A percentile compares a stretch with the other conserved stretches of the same genome.
Evolutionary conservation across 495 filamentous ascomycete species (phyloP).

Genomic region (Annulohypoxylon bovei): DNA sequence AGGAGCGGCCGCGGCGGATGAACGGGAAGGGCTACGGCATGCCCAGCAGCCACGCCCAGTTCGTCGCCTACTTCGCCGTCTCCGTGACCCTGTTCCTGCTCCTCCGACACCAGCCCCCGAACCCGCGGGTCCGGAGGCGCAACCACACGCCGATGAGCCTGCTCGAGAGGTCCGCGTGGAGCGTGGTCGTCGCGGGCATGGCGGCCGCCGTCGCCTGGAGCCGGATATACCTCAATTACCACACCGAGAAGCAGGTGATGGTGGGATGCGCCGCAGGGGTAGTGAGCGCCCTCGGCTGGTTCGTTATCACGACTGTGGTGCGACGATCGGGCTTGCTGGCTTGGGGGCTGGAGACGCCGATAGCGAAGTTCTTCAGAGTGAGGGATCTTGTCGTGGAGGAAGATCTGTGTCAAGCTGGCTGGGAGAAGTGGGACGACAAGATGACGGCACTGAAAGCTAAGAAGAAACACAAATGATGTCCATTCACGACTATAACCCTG

Average conservation of each 20-base stretch:
- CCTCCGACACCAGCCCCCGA: conserved; percentile 72
- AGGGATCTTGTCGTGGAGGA: conserved; percentile 90
- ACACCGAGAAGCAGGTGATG: conserved; percentile 86
- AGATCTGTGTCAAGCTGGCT: conserved; percentile 90
- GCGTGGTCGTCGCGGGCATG: conserved; percentile 63
- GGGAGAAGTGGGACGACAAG: conserved; percentile 86
- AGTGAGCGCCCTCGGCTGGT: conserved; percentile 81
- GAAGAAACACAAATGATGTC: conserved; percentile 27
- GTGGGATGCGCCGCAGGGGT: conserved; percentile 79
- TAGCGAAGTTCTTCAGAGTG: conserved; percentile 72
- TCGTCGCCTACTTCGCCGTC: conserved; percentile 87
- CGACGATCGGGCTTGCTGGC: conserved; percentile 69
- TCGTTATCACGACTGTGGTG: conserved; percentile 69
- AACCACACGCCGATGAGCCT: conserved; percentile 65
- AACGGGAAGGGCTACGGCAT: conserved; percentile 98
- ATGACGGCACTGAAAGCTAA: conserved; percentile 41
- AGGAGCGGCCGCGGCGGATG: conserved; percentile 82
- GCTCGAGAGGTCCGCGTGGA: conserved; percentile 65
- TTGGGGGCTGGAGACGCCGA: conserved; percentile 74
- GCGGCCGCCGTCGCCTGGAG: conserved; percentile 80
- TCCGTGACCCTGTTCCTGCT: conserved; percentile 84
- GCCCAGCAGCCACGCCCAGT: conserved; percentile 98
- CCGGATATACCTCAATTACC: conserved; percentile 91
- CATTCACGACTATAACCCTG: not conserved
- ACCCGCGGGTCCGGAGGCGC: conserved; percentile 31